Conservation (phyloP, 805 yeast species). For the Schizosaccharomyces pombe region DNA sequence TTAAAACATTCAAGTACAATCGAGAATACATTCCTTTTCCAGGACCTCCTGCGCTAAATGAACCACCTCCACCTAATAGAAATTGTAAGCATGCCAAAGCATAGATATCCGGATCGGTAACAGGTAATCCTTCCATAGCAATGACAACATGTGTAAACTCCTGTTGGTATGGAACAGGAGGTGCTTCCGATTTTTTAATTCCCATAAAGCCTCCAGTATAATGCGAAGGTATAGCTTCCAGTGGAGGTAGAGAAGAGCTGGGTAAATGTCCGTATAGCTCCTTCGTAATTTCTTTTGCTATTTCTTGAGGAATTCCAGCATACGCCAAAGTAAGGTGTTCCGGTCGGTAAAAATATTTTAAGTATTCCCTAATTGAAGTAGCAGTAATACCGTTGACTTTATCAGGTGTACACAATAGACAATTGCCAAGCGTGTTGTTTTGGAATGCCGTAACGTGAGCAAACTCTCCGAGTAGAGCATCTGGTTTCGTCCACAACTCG, state of each 20-base stretch:
- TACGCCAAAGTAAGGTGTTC: slow-evolving; percentile 65
- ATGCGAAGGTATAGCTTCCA: slow-evolving; percentile 17
- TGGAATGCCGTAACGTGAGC: slow-evolving; percentile 62
- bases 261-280: slow-evolving; percentile 35
- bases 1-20: slow-evolving; percentile 70
- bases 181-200: slow-evolving; percentile 9
- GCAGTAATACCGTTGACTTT: slow-evolving; percentile 32
- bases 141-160: slow-evolving; percentile 68
- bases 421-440: slow-evolving; percentile 58
- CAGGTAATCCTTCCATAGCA: slow-evolving; percentile 71
- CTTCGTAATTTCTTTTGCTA: slow-evolving; percentile 40
- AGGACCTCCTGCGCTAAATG: slow-evolving; percentile 96
- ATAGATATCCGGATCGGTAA: slow-evolving; percentile 65
- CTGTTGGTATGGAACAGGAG: slow-evolving; percentile 13
- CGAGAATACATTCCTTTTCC: slow-evolving; percentile 97
- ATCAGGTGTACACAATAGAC: slow-evolving; percentile 60
- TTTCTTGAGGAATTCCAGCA: slow-evolving; percentile 55
- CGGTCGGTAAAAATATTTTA: slow-evolving; percentile 48
- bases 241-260: slow-evolving; percentile 10
- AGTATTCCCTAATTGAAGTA: slow-evolving; percentile 33
- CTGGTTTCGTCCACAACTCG: slow-evolving; percentile 66
- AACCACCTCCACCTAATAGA: slow-evolving; percentile 86
- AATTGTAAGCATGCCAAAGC: slow-evolving; percentile 79
- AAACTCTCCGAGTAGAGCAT: slow-evolving; percentile 68
- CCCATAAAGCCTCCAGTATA: slow-evolving; percentile 32